phyloP scores from a whole-genome alignment of 2,329 filamentous ascomycete genomes.

The Penicillium glabrum region DNA sequence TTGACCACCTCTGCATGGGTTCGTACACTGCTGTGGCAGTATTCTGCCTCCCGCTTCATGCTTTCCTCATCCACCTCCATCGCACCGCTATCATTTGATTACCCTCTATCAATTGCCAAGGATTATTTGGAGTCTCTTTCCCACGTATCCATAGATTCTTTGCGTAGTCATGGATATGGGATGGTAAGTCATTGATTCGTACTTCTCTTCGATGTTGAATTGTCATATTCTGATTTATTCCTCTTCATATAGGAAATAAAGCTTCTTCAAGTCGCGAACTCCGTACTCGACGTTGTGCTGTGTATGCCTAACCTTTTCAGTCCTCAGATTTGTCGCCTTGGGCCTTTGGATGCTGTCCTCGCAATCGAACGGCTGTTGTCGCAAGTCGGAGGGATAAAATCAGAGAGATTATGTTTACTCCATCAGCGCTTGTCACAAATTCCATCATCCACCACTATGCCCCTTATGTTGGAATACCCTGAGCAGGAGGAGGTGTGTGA shows the following conservation, averaged over 20 bases:
- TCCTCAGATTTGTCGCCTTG: not conserved
- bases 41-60: slow-evolving; percentile 20
- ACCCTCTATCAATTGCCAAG: not conserved
- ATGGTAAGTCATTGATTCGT: not conserved
- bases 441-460: not conserved
- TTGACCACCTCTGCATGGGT: slow-evolving; percentile 18
- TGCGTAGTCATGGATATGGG: not conserved
- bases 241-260: not conserved
- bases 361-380: not conserved
- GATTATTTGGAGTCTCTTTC: not conserved
- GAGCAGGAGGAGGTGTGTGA: not conserved
- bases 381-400: not conserved
- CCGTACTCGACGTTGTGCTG: not conserved
- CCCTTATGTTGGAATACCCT: not conserved
- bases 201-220: not conserved
- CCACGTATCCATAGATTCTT: not conserved
- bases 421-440: not conserved
- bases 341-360: not conserved
- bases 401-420: not conserved
- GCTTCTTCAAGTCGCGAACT: not conserved
- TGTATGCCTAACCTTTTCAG: not conserved
- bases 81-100: not conserved
- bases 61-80: slow-evolving; percentile 12
- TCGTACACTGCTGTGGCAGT: slow-evolving; percentile 18
- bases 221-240: not conserved